Evolutionary conservation across 768 basidiomycete genomes (phyloP), one percentile per base, ranked within the genome.

Genomic region (Kwoniella dendrophila): DNA sequence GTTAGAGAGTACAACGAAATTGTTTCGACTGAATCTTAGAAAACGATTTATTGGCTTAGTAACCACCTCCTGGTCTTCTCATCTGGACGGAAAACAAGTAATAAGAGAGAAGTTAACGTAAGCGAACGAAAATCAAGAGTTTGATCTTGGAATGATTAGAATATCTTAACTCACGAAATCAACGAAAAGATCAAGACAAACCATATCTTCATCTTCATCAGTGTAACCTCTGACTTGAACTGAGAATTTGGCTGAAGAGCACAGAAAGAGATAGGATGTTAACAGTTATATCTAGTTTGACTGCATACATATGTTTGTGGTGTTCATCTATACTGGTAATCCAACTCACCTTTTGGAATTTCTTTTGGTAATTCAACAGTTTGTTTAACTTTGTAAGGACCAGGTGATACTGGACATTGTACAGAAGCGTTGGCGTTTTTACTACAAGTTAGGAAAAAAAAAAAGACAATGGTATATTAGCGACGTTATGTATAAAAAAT

Each of bases 311-410:
- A n/a, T n/a, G n/a, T n/a, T n/a, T n/a, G n/a, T n/a, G n/a, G n/a
- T n/a, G n/a, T n/a, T n/a, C n/a, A n/a, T n/a, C n/a, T n/a, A n/a
- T n/a, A n/a, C n/a, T 16, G 34, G 16, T 36, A 8, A 36, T 8
- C 4, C 41, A 20, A 50, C 80, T 48, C 27, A 82, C 82, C 93
- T 79, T 81, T 83, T 0, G 96, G 96, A 52, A 99, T 94, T 81
- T 98, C 92, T 70, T 84, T 89, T 12, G 96, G 96, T 12, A 99
- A 82, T 18, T 84, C 82, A 53, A 97, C 92, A 0, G 88, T 91
- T 69, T 97, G 92, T 8, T 80, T 80, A 41, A 98, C 85, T n/a
- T 73, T 80, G 78, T 98, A 88, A 0, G 81, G 59, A 1, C 90
- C 93, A 38, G 82, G 78, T 49, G 87, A 69, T 20, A 97, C 87